These are phyloP conservation scores for Barnettozyma vustinii DNA, from an alignment of 805 yeast genomes.

Conservation along the genomic window DNA sequence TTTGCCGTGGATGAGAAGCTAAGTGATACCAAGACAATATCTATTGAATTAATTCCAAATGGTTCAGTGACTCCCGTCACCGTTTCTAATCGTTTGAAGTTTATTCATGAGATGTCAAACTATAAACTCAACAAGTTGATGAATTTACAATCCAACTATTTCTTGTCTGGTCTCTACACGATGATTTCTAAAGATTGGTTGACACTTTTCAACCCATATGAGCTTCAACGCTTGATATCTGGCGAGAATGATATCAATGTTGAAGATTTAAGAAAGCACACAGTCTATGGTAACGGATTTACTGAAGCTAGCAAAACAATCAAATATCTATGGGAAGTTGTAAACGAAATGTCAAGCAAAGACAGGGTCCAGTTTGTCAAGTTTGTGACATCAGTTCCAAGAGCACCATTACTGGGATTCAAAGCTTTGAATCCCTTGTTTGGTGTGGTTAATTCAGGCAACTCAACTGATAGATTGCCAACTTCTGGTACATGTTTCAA, in stretches of 20 bases:
- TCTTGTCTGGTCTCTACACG: conserved; percentile 65
- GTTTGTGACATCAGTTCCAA: conserved; percentile 88
- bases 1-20: conserved; percentile 57
- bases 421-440: conserved; percentile 66
- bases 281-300: conserved; percentile 59
- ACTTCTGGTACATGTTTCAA: conserved; percentile 94
- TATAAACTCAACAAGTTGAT: conserved; percentile 67
- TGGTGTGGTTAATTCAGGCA: conserved; percentile 70
- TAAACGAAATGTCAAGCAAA: conserved; percentile 58
- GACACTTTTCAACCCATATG: conserved; percentile 77
- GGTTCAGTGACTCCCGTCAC: conserved; percentile 59
- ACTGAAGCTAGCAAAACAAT: conserved; percentile 53
- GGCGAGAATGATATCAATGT: conserved; percentile 66
- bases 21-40: conserved; percentile 29
- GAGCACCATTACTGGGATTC: conserved; percentile 90
- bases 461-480: conserved; percentile 50
- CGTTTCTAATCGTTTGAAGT: conserved; percentile 57
- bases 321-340: conserved; percentile 64
- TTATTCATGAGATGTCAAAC: conserved; percentile 71
- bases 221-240: conserved; percentile 77
- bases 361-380: conserved; percentile 65
- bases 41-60: conserved; percentile 53
- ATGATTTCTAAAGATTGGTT: conserved; percentile 74
- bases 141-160: conserved; percentile 51
- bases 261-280: conserved; percentile 58